A percentile compares a stretch with the other conserved stretches of the same genome.
Evolutionary conservation across 2,329 filamentous ascomycete genomes (phyloP).

Genomic region (Sarocladium brachiariae): DNA sequence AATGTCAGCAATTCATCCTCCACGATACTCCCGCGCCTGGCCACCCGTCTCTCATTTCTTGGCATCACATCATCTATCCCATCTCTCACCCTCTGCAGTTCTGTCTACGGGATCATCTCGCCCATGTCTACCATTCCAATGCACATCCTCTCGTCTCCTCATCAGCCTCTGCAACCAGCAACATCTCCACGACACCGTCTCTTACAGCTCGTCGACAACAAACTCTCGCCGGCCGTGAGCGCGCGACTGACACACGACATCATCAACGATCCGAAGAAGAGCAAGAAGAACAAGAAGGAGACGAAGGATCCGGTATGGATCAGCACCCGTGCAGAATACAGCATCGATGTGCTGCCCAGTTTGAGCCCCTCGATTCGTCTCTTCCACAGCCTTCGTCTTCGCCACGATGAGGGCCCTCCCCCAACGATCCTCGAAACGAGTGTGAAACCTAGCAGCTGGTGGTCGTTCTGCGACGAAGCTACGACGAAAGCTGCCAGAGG

Average conservation of each 20-base stretch:
- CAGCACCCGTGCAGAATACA: neutral
- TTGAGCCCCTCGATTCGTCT: constrained; percentile 29
- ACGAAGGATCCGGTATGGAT: too few relatives aligned
- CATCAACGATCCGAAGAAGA: constrained; percentile 7
- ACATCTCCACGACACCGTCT: constrained; percentile 28
- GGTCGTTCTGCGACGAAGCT: constrained; percentile 11
- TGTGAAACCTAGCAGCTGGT: constrained; percentile 18
- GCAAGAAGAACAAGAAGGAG: too few relatives aligned
- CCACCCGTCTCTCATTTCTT: neutral
- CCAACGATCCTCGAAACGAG: constrained; percentile 31
- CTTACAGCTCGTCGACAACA: constrained; percentile 30
- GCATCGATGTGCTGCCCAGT: constrained; percentile 29
- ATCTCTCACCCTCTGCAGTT: constrained; percentile 31
- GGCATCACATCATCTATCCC: constrained; percentile 18
- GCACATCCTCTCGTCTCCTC: constrained; percentile 23
- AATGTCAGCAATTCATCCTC: neutral
- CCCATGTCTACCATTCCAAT: constrained; percentile 25
- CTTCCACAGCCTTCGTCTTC: constrained; percentile 22
- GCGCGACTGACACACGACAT: constrained; percentile 34
- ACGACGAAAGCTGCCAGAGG: constrained; percentile 20
- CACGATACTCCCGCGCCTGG: neutral
- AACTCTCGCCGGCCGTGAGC: constrained; percentile 30
- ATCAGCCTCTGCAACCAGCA: constrained; percentile 31
- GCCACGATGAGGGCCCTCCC: constrained; percentile 22
- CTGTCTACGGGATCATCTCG: constrained; percentile 32